Conservation (phyloP, 257 asterid genomes). For the Cinchona pubescens region DNA sequence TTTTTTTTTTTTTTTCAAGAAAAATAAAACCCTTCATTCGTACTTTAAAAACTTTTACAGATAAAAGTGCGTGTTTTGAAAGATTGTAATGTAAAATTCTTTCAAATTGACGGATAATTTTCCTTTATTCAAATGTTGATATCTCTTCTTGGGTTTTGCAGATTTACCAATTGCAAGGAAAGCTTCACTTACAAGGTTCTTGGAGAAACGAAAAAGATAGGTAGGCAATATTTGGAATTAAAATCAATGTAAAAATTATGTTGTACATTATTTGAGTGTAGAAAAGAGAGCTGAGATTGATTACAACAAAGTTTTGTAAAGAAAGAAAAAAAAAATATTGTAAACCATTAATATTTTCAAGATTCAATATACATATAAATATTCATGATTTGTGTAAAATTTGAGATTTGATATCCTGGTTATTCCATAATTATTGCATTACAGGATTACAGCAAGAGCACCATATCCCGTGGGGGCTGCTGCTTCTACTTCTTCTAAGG, state of each 20-base stretch:
- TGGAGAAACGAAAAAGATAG: conserved; percentile 50
- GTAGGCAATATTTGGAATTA: conserved; percentile 21
- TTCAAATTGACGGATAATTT: no score
- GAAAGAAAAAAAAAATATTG: no score
- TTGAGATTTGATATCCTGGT: background rate
- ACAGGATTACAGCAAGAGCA: conserved; percentile 32
- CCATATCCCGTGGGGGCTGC: conserved; percentile 25
- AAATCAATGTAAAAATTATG: background rate
- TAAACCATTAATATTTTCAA: no score
- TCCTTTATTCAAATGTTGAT: background rate
- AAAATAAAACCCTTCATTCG: no score
- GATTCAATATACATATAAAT: no score
- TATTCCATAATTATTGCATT: background rate
- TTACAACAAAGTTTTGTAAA: no score
- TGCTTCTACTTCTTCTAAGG: conserved; percentile 15
- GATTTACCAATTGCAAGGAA: conserved; percentile 45
- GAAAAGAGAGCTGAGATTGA: no score
- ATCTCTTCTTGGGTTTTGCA: conserved; percentile 10
- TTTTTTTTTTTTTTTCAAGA: background rate
- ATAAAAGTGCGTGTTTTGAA: no score
- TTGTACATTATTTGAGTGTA: no score
- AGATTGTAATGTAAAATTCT: no score
- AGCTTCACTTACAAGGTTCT: conserved; percentile 40
- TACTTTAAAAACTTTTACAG: no score
- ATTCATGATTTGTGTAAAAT: background rate